A percentile compares a stretch with the other conserved stretches of the same genome.
phyloP scores from a whole-genome alignment of 495 filamentous ascomycete species.

The Neurospora sp. region DNA sequence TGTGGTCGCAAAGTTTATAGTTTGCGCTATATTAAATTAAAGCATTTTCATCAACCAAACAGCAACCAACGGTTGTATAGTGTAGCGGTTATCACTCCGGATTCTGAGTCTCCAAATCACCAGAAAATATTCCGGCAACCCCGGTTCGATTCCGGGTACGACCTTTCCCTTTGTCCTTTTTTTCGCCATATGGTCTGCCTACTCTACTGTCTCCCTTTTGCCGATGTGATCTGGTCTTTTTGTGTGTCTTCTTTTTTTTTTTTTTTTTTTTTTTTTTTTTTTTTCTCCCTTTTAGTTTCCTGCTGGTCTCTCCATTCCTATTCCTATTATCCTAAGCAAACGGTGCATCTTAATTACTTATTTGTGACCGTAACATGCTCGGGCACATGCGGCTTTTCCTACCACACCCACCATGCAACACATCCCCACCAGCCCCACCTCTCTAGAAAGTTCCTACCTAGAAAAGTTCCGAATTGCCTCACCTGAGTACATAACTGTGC shows the following conservation, averaged over 20 bases:
- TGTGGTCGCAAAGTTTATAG: too few relatives aligned
- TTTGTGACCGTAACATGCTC: too few relatives aligned
- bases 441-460: background rate
- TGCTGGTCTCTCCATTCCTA: too few relatives aligned
- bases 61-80: background rate
- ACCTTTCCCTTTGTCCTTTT: background rate
- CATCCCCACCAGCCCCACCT: background rate
- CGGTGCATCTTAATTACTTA: too few relatives aligned
- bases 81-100: background rate
- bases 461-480: background rate
- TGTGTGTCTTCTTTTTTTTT: too few relatives aligned
- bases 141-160: conserved; percentile 15
- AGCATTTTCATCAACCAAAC: background rate
- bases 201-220: too few relatives aligned
- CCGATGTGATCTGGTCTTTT: background rate
- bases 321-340: too few relatives aligned
- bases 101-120: background rate
- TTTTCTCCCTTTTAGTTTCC: too few relatives aligned
- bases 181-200: too few relatives aligned
- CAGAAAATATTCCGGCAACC: background rate
- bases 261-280: too few relatives aligned
- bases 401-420: background rate
- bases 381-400: background rate
- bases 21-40: background rate
- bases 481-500: background rate